Percentiles rank a stretch among this genome's conserved stretches.
phyloP scores from a whole-genome alignment of 192 early-diverging fungal species.

The Chytriomyces sp. region DNA sequence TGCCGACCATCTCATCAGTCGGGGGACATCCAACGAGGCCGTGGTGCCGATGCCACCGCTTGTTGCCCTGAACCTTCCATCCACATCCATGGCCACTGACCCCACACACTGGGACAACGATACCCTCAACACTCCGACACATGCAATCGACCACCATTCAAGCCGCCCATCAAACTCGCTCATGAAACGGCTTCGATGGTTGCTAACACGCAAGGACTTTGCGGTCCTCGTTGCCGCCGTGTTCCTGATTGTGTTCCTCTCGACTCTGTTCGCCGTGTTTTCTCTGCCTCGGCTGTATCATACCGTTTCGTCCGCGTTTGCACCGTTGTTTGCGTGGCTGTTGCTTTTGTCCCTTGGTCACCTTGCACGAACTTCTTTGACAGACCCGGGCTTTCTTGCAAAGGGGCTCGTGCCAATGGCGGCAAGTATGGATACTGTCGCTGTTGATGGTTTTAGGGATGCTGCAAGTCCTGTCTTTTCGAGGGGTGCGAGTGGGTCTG shows the following conservation, averaged over 20 bases:
- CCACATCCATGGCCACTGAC: too few relatives aligned
- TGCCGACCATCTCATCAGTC: too few relatives aligned
- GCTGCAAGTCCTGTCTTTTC: not conserved
- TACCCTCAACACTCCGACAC: too few relatives aligned
- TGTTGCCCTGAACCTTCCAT: too few relatives aligned
- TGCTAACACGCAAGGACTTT: constrained; percentile 30
- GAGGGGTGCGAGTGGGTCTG: constrained; percentile 7
- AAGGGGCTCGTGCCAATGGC: constrained; percentile 2
- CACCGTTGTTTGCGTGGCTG: constrained; percentile 42
- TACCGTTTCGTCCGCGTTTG: constrained; percentile 9
- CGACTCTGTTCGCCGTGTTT: constrained; percentile 32
- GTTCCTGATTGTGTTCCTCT: constrained; percentile 36
- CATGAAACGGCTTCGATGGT: constrained; percentile 10
- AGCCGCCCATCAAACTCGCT: too few relatives aligned
- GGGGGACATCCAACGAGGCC: too few relatives aligned
- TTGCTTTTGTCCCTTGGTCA: constrained; percentile 37
- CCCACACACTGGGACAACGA: too few relatives aligned
- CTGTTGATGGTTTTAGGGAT: not conserved
- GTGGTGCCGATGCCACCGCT: too few relatives aligned
- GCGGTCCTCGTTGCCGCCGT: constrained; percentile 39
- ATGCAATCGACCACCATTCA: too few relatives aligned
- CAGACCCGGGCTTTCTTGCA: constrained; percentile 49
- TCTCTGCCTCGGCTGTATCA: constrained; percentile 32
- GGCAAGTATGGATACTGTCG: not conserved
- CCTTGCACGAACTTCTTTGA: constrained; percentile 44